Conservation (phyloP, 768 basidiomycete genomes). For the Podaxis sp. region DNA sequence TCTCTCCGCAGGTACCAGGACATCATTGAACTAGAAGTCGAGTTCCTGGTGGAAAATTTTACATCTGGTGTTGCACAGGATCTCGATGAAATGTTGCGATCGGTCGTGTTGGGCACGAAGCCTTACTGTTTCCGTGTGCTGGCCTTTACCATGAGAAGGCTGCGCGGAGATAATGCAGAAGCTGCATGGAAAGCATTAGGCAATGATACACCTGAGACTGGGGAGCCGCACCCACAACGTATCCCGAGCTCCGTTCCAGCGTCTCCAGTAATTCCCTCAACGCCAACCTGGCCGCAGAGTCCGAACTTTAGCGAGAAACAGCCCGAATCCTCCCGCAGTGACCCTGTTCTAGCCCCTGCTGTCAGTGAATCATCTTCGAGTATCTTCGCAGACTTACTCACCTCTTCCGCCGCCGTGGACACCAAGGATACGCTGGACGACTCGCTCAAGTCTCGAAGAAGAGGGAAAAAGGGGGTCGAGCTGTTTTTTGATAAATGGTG, state of each 20-base stretch:
- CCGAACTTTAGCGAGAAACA: no score
- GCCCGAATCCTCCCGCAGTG: no score
- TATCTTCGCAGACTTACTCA: no score
- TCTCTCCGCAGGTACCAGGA: constrained; percentile 7
- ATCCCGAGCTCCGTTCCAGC: background rate
- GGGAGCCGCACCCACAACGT: background rate
- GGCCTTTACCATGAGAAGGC: background rate
- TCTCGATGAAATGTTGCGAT: constrained; percentile 5
- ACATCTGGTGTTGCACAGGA: constrained; percentile 1
- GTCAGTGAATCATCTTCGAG: no score
- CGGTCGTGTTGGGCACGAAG: background rate
- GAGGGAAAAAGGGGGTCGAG: no score
- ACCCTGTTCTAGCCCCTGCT: no score
- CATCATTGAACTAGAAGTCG: constrained; percentile 1
- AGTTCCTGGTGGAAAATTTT: constrained; percentile 4
- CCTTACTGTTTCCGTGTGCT: background rate
- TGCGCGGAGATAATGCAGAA: background rate
- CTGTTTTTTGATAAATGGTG: no score
- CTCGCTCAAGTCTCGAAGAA: no score
- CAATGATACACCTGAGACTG: background rate
- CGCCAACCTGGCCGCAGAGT: background rate
- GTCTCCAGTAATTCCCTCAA: background rate
- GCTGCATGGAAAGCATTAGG: background rate
- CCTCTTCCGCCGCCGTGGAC: no score
- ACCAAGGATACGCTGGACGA: no score